Percentiles rank a stretch among this genome's conserved stretches.
Evolutionary conservation across 495 filamentous ascomycete genomes (phyloP).

Genomic region (Xanthoparmelia taractica): DNA sequence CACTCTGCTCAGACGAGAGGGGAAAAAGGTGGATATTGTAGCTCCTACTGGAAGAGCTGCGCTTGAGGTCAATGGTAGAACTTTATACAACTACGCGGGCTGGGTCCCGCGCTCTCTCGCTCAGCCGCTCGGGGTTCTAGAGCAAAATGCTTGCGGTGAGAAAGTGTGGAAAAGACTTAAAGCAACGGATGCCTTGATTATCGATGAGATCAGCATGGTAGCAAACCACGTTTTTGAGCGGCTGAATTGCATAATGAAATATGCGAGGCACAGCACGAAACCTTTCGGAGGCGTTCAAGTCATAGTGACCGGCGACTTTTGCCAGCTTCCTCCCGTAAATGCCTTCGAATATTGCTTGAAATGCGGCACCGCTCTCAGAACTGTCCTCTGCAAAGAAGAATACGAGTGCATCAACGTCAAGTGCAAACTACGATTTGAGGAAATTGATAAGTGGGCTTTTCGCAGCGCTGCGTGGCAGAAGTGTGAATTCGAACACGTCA

Average conservation of each 20-base stretch:
- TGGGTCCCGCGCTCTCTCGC: constrained; percentile 38
- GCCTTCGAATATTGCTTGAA: constrained; percentile 33
- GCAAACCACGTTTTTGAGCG: constrained; percentile 49
- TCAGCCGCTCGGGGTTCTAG: constrained; percentile 26
- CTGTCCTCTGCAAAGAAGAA: constrained; percentile 16
- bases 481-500: constrained; percentile 31
- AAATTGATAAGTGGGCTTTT: constrained; percentile 24
- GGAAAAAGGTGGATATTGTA: constrained; percentile 40
- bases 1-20: constrained; percentile 29
- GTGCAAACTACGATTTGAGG: constrained; percentile 18
- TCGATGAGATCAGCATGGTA: constrained; percentile 46
- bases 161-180: constrained; percentile 28
- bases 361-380: constrained; percentile 29
- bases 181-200: constrained; percentile 37
- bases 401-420: constrained; percentile 32
- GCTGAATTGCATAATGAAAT: constrained; percentile 45
- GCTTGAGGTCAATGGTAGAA: constrained; percentile 45
- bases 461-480: constrained; percentile 29
- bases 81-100: constrained; percentile 48
- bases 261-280: constrained; percentile 22
- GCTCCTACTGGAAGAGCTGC: constrained; percentile 52
- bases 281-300: constrained; percentile 42
- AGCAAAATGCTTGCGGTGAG: constrained; percentile 8
- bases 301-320: constrained; percentile 39
- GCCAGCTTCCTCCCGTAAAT: constrained; percentile 39